Base-by-base conservation (phyloP, 768 basidiomycete species). In the Tricholomella constricta region DNA sequence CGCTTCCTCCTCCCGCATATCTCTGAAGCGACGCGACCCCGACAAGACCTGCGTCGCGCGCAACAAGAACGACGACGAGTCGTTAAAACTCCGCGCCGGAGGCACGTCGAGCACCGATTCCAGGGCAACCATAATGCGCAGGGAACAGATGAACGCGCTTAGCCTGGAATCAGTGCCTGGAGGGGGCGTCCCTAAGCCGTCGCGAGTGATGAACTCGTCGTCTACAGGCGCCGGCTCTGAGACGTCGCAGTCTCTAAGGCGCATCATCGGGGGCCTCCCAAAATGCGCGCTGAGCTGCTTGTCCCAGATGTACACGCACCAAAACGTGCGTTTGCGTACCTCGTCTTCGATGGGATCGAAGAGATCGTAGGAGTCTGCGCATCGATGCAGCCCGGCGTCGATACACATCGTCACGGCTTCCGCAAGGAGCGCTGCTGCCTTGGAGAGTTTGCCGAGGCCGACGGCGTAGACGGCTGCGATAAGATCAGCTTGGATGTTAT, bases 291-390 rank as follows among this genome's bases (percentile, higher is more conserved):
- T 77, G 6, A 94, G 83, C 63, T 95, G 94, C 71, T 97, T 96
- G 71, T 97, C 94, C 94, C 94, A 96, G 45, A 91, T 80, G 71
- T 96, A 97, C 23, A 95, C 91, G 54, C 91, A 91, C 93, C 94
- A 97, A 69, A 97, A 97, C 0, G 94, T 96, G 60, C 94, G 85
- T 70, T 95, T 96, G 52, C 94, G 82, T 25, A 94, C 85, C 67
- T 96, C 92, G 55, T 90, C 88, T 67, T 95, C 94, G 57, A 95
- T 87, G 8, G 89, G 81, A 69, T 94, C 88, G 67, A 97, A 96
- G 46, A 91, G 78, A 64, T 91, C 88, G 63, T 91, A 91, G 12
- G 84, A 85, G 58, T 94, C 91, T 0, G 89, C 86, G 35, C 85
- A 88, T 46, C 94, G 87, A 68, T 97, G 94, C 22, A 96, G 75